Evolutionary conservation across 768 basidiomycete species (phyloP), one percentile per base, ranked within the genome.

Genomic region (Phylloporus sp.): DNA sequence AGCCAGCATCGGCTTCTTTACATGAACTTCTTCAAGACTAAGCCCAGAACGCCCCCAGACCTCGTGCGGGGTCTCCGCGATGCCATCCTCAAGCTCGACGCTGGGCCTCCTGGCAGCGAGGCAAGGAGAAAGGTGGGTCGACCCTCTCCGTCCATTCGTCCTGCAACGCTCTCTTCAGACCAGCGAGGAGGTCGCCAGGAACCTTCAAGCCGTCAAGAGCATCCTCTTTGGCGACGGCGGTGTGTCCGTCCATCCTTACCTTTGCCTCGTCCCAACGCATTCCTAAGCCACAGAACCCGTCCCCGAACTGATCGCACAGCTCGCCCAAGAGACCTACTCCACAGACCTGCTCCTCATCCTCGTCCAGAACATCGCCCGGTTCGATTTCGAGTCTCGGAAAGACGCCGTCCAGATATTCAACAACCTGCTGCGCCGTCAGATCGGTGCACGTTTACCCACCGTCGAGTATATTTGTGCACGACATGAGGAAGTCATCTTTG

Each of bases 11-110:
- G 26, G 17, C 20, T 21, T 24, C n/a, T 13, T 23, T 6, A n/a
- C 11, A 94, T 95, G 92, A 94, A 94, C 70, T 94, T 95, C 74
- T 95, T 95, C 82, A 92, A 90, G 73, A 82, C 88, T 18, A 94
- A 90, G 65, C 83, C 80, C 35, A 76, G 89, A 61, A 86, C 87
- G 27, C 93, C 93, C 8, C 81, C 89, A 38, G 92, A 96, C 62
- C 78, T 94, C 54, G 87, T 95, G 26, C 79, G 85, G 36, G 79
- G 84, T 39, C 73, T 94, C 38, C 77, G 83, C 26, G 92, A 95
- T 62, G 78, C 85, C 42, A 79, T 92, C 57, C 78, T 79, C 54
- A 82, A 76, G 64, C 73, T 96, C 46, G 92, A 94, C 54, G 65
- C 74, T 7, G 79, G 81, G 2, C 77, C 84, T 31, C 81, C 86